Evolutionary conservation across 192 early-diverging fungal genomes (phyloP).

Genomic region (Rhizoclosmatium sp.): DNA sequence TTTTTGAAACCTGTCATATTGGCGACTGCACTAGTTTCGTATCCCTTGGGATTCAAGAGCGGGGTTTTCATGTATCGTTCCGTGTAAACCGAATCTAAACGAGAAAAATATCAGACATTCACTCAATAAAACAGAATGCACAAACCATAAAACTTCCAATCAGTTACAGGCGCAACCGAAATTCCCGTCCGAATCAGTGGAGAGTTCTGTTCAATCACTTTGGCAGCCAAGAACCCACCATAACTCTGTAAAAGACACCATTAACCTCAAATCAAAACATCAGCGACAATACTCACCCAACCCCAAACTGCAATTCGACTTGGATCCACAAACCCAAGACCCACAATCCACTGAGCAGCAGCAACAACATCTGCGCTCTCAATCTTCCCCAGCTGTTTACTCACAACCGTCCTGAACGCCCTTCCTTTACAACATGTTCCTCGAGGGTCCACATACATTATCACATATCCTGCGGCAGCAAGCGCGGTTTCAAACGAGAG

Average conservation of each 20-base stretch:
- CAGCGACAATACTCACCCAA: conserved; percentile 65
- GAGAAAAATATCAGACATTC: neutral
- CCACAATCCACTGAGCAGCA: conserved; percentile 74
- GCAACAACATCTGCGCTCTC: conserved; percentile 90
- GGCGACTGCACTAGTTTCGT: conserved; percentile 75
- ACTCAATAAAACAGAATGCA: neutral
- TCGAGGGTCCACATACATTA: conserved; percentile 76
- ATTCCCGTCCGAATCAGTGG: conserved; percentile 86
- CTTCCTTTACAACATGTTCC: conserved; percentile 91
- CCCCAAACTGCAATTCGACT: conserved; percentile 92
- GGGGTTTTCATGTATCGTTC: conserved; percentile 97
- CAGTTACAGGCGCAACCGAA: conserved; percentile 95
- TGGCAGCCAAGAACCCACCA: conserved; percentile 88
- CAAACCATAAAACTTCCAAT: conserved; percentile 77
- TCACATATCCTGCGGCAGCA: conserved; percentile 48
- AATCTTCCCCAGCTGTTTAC: conserved; percentile 77
- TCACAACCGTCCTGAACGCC: conserved; percentile 76
- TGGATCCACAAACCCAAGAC: conserved; percentile 79
- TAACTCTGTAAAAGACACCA: conserved; percentile 66
- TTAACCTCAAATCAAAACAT: neutral
- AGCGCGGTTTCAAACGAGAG: conserved; percentile 55
- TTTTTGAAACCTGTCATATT: conserved; percentile 85
- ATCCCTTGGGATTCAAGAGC: conserved; percentile 76
- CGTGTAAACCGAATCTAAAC: conserved; percentile 87
- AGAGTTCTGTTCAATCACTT: conserved; percentile 83